Evolutionary conservation across 1,284 basidiomycete genomes (phyloP), one percentile per base, ranked within the genome.

Genomic region (Ganoderma sinense): DNA sequence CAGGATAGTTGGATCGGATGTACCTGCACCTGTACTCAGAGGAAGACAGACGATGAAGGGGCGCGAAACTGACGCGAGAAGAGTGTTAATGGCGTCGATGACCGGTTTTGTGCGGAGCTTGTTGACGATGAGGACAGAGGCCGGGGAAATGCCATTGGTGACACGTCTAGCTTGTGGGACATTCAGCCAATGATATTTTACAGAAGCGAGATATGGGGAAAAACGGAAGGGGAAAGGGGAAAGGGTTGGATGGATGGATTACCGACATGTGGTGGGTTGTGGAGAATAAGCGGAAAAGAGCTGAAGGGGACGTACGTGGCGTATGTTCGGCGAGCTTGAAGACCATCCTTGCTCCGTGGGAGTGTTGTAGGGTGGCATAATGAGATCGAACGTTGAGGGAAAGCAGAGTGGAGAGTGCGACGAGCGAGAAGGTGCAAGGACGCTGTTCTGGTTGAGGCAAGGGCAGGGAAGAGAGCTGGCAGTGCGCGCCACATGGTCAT

Each of bases 61-160:
- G 14, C 1, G 11, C 10, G 14, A 48, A n/a, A 81, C 88, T 69
- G 66, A 93, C 92, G 86, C 82, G 53, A 93, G 86, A 69, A 94
- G 85, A 5, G 90, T 87, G 71, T 92, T 87, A 69, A 93, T 93
- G 6, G 92, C 92, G 69, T 88, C 88, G 76, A 91, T 87, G 75
- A 90, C 93, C 18, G 89, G 91, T 75, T 87, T 90, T 71, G 88
- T 95, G 71, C 92, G 87, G 66, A 89, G 83, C 83, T 94, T 94
- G 81, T 94, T 94, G 18, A 94, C 91, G 72, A 94, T 86, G 64
- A 94, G 85, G 51, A 94, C 88, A 53, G 87, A 82, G 69, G 78
- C 79, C 31, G 80, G 82, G 76, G 72, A 70, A 31, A 71, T 68
- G 53, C 72, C 72, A 56, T 73, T 59, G 26, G 62, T 63, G 66